Evolutionary conservation across 164 flowering plant species (phyloP).

Genomic region (Liquidambar formosana): DNA sequence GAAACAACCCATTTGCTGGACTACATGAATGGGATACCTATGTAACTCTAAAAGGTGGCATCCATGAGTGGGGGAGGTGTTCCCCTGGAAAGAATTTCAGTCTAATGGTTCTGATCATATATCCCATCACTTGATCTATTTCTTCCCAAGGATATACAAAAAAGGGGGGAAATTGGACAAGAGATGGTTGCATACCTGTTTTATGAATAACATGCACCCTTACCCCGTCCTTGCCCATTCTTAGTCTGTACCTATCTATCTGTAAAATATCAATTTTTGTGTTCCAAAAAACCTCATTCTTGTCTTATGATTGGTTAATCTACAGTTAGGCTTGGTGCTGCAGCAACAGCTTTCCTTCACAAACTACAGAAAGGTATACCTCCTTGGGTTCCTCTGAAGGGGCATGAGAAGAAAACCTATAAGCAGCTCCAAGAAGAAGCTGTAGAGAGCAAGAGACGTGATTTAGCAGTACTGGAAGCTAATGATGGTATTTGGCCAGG

Average conservation of each 20-base stretch:
- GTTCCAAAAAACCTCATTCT: constrained; percentile 4
- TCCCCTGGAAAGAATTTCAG: too few relatives aligned
- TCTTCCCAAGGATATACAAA: neutral
- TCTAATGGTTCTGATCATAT: neutral
- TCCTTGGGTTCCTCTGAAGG: constrained; percentile 93
- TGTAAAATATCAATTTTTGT: neutral
- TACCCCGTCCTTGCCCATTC: neutral
- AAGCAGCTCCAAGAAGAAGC: constrained; percentile 93
- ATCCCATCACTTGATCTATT: neutral
- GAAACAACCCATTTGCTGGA: too few relatives aligned
- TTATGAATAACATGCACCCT: neutral
- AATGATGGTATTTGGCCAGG: constrained; percentile 96
- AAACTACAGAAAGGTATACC: constrained; percentile 85
- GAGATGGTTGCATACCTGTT: neutral
- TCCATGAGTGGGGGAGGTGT: too few relatives aligned
- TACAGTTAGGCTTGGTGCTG: constrained; percentile 86
- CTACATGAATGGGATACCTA: too few relatives aligned
- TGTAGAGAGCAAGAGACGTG: constrained; percentile 80
- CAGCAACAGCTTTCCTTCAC: constrained; percentile 79
- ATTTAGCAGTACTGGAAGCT: constrained; percentile 80
- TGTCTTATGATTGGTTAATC: constrained; percentile 2
- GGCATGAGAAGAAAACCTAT: constrained; percentile 74
- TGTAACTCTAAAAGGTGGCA: too few relatives aligned
- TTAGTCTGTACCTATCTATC: neutral
- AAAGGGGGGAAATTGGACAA: neutral